phyloP scores from a whole-genome alignment of 129 eudicot species.

The Flaveria sonorensis region DNA sequence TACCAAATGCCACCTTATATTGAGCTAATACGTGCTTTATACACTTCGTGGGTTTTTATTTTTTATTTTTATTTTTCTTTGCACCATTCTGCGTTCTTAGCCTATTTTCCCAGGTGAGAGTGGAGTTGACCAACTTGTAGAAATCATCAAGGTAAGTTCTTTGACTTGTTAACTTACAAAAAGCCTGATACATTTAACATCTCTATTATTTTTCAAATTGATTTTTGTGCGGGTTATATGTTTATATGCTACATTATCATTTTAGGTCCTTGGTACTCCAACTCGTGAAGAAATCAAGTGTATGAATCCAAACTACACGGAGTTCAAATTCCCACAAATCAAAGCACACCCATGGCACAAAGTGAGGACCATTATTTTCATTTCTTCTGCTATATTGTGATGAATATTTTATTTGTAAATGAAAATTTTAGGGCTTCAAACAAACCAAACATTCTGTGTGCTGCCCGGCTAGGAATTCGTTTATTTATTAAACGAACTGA shows the following conservation, averaged over 20 bases:
- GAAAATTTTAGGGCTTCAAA: background rate
- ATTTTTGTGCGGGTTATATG: background rate
- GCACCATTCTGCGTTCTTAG: constrained; percentile 37
- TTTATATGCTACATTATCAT: background rate
- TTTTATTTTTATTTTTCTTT: background rate
- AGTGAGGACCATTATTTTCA: constrained; percentile 35
- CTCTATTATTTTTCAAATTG: background rate
- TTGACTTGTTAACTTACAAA: background rate
- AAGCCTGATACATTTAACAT: background rate
- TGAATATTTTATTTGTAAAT: background rate
- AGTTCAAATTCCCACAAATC: constrained; percentile 64
- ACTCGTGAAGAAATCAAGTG: constrained; percentile 76
- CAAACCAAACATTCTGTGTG: too few relatives aligned
- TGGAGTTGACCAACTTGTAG: constrained; percentile 81
- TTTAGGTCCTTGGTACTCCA: constrained; percentile 76
- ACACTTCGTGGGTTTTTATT: background rate
- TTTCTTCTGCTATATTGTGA: constrained; percentile 1
- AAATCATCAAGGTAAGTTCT: constrained; percentile 58
- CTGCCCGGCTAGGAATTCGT: too few relatives aligned
- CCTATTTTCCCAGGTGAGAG: constrained; percentile 78
- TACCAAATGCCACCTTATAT: constrained; percentile 9
- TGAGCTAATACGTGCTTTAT: background rate
- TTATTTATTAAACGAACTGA: background rate
- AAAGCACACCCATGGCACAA: constrained; percentile 79
- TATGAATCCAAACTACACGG: constrained; percentile 77